Evolutionary conservation across 106 monocot genomes (phyloP).

Genomic region (Apostasia ramifera): DNA sequence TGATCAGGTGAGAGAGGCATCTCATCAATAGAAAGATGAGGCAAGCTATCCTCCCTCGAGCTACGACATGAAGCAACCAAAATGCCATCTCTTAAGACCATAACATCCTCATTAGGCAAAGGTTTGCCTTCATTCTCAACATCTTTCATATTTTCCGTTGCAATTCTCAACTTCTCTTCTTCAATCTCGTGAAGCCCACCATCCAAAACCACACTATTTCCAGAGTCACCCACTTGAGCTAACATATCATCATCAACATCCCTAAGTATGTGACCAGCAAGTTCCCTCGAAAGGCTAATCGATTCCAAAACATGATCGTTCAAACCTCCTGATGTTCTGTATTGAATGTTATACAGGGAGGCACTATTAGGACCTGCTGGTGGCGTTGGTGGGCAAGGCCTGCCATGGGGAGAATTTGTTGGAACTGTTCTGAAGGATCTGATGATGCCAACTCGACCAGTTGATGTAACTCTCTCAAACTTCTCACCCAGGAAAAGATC

Average conservation of each 20-base stretch:
- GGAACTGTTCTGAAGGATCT: conserved; percentile 16
- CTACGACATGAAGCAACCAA: not conserved
- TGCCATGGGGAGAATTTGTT: conserved; percentile 6
- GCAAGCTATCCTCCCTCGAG: too few species aligned
- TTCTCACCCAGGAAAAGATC: too few species aligned
- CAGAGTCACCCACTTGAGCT: conserved; percentile 53
- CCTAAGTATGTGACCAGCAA: conserved; percentile 33
- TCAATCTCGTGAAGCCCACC: conserved; percentile 7
- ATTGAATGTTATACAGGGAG: conserved; percentile 22
- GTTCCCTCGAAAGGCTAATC: conserved; percentile 33
- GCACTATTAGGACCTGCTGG: conserved; percentile 8
- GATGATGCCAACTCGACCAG: not conserved
- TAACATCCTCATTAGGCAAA: conserved; percentile 8
- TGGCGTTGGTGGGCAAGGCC: too few species aligned
- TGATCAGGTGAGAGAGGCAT: not conserved
- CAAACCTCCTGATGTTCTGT: conserved; percentile 23
- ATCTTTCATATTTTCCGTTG: not conserved
- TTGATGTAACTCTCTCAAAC: conserved; percentile 4
- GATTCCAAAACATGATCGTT: conserved; percentile 33
- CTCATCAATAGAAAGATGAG: too few species aligned
- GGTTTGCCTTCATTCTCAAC: conserved; percentile 12
- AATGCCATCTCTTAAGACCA: conserved; percentile 3
- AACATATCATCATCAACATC: conserved; percentile 31
- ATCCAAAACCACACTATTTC: conserved; percentile 26
- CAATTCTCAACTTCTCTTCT: not conserved